Conservation (phyloP, 2,329 filamentous ascomycete species). For the Neopestalotiopsis rosae region DNA sequence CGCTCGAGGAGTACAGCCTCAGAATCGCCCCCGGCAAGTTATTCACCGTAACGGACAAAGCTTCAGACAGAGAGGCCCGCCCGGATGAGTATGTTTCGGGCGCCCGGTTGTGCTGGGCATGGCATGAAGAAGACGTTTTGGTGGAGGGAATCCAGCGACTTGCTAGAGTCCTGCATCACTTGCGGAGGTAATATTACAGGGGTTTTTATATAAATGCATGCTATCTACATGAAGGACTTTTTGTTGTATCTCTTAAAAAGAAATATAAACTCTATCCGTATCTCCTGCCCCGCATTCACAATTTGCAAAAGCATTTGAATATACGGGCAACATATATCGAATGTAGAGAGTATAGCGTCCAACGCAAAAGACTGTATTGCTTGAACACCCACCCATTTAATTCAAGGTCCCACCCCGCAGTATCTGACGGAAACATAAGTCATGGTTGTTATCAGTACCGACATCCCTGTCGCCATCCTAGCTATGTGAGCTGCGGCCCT, state of each 20-base stretch:
- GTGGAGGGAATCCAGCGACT: constrained; percentile 61
- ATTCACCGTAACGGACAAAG: background rate
- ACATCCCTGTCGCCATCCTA: background rate
- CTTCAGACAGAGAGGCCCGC: constrained; percentile 13
- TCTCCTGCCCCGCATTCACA: too few species aligned
- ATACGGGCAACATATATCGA: too few species aligned
- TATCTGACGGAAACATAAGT: background rate
- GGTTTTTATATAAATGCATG: background rate
- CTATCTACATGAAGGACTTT: too few species aligned
- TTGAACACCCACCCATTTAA: too few species aligned
- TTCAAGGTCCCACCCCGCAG: background rate
- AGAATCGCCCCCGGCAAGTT: background rate
- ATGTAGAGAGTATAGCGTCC: too few species aligned
- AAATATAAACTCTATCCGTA: too few species aligned
- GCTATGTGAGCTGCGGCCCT: background rate
- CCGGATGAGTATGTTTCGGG: constrained; percentile 48
- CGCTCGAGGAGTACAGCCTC: constrained; percentile 26
- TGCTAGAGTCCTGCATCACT: constrained; percentile 5
- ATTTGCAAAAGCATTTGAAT: too few species aligned
- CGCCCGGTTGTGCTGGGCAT: constrained; percentile 60
- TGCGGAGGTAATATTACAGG: background rate
- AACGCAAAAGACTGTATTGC: too few species aligned
- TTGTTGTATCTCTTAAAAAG: too few species aligned
- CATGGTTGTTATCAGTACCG: background rate
- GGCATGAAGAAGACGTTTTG: constrained; percentile 59